Evolutionary conservation across 1,284 basidiomycete genomes (phyloP), one percentile per base, ranked within the genome.

Genomic region (Vanrija sp.): DNA sequence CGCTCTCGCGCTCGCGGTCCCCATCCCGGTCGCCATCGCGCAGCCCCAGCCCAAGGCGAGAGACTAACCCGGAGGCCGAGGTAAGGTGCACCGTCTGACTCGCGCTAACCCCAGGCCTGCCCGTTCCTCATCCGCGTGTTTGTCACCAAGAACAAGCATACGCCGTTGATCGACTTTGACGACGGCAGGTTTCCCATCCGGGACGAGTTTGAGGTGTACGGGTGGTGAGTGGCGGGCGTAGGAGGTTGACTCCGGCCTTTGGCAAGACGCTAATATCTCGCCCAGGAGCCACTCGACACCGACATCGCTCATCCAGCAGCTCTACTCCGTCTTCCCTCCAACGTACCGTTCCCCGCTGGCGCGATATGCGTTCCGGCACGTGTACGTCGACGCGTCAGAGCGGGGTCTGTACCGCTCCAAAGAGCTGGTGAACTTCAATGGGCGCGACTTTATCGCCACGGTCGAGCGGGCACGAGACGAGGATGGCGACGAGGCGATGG

Each of bases 51-150:
- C 42, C 49, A 2, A 12, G 31, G 31, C 31, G 31, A 9, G 31
- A 31, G 12, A 9, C 31, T 12, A 45, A 45, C 16, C 45, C 52
- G 1, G 45, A 50, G 16, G 47, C 54, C 31, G 22, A 47, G 24
- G 57, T 59, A 18, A 7, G 54, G 41, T 27, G 16, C 9, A 5
- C 6, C 18, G 16, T 3, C 14, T 5, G 0, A 5, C 31, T 2
- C 2, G 9, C 12, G 1, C 52, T 51, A 19, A 49, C 45, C 18
- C 19, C 51, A 61, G 49, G 36, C 54, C 14, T 62, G 62, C 27
- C 72, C 72, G 3, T 69, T 71, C 56, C 61, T 71, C 37, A 69
- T 74, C 49, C 63, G 71, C n/a, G 49, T 71, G n/a, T 72, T 67
- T 47, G 63, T 74, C 20, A 67, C 65, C 6, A 70, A 69, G 48